A percentile compares a stretch with the other conserved stretches of the same genome.
These are phyloP conservation scores for Claviceps citrina DNA, from an alignment of 2,329 filamentous ascomycete genomes.

Conservation along the genomic window DNA sequence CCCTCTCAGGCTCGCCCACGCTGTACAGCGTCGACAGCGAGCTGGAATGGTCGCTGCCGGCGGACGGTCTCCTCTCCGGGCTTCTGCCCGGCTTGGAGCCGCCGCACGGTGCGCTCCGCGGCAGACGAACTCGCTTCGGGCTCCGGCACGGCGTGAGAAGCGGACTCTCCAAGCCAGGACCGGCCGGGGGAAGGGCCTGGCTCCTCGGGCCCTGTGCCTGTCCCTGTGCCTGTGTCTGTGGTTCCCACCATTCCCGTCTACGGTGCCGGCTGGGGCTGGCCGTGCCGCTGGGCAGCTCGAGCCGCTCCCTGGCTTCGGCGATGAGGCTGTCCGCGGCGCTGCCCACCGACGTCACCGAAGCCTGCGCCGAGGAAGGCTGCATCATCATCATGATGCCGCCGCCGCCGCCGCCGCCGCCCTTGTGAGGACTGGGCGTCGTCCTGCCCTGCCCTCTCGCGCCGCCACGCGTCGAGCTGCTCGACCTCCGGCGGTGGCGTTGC, in stretches of 20 bases:
- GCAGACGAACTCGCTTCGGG: slow-evolving; percentile 9
- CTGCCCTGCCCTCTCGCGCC: slow-evolving; percentile 8
- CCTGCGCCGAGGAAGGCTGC: slow-evolving; percentile 8
- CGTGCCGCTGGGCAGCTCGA: slow-evolving; percentile 20
- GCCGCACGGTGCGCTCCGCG: slow-evolving; percentile 11
- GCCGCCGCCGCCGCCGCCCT: too few species aligned
- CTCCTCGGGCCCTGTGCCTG: too few species aligned
- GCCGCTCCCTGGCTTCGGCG: slow-evolving; percentile 20
- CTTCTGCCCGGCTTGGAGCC: slow-evolving; percentile 4
- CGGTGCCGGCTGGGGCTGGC: slow-evolving; percentile 29
- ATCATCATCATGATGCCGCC: too few species aligned
- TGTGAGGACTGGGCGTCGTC: slow-evolving; percentile 15
- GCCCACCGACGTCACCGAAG: slow-evolving; percentile 18
- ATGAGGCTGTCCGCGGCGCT: slow-evolving; percentile 28
- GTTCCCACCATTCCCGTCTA: slow-evolving; percentile 16
- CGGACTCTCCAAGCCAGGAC: slow-evolving; percentile 5
- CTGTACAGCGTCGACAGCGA: slow-evolving; percentile 43
- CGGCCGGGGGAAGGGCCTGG: slow-evolving; percentile 5
- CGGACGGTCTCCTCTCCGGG: slow-evolving; percentile 16
- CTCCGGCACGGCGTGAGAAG: slow-evolving; percentile 8
- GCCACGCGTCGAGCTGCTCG: slow-evolving; percentile 4
- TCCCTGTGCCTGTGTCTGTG: too few species aligned
- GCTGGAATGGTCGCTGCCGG: slow-evolving; percentile 32
- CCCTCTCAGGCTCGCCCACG: slow-evolving; percentile 32
- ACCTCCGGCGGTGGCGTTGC: slow-evolving; percentile 3